Evolutionary conservation across 2,329 filamentous ascomycete genomes (phyloP), one percentile per base, ranked within the genome.

Genomic region (Aureobasidium mangrovei): DNA sequence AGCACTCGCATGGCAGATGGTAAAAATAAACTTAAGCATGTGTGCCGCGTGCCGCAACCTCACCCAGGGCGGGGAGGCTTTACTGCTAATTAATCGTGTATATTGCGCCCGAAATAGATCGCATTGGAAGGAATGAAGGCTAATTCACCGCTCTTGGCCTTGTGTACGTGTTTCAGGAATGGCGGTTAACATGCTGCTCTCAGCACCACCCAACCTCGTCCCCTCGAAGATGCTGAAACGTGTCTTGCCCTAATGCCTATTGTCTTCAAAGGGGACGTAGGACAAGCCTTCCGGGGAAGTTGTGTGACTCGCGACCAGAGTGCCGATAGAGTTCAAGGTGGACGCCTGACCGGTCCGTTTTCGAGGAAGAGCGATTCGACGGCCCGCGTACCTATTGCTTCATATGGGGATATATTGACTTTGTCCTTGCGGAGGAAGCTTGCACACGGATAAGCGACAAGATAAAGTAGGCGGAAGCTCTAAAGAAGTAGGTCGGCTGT

Each of bases 21-120:
- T 53, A 53, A 53, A 53, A 53, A 53, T 53, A 53, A 53, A 53
- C 49, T 36, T n/a, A 18, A 39, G 8, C 10, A 44, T 45, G 41
- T 24, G 18, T 18, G 18, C 18, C 18, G 18, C 18, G 18, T 18
- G 18, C 18, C 18, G 18, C 18, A 18, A 18, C 18, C 18, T 18
- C 18, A 18, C 18, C 18, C 18, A 18, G 18, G 18, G 18, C 18
- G 18, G 18, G 48, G 39, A 39, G 39, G 10, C 31, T 35, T 28
- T 7, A 12, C 39, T 39, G 24, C 27, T 38, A 32, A 40, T 53
- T 53, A 53, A 33, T 38, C n/a, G 28, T 38, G 35, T 53, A 44
- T 53, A 38, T 27, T 53, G 49, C 32, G 44, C 49, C 41, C 32
- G 31, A 53, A 53, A 53, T 53, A 53, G 49, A 53, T 44, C n/a